These are phyloP conservation scores for Alopecurus myosuroides DNA, from an alignment of 176 grass and related monocot genomes.

Conservation along the genomic window DNA sequence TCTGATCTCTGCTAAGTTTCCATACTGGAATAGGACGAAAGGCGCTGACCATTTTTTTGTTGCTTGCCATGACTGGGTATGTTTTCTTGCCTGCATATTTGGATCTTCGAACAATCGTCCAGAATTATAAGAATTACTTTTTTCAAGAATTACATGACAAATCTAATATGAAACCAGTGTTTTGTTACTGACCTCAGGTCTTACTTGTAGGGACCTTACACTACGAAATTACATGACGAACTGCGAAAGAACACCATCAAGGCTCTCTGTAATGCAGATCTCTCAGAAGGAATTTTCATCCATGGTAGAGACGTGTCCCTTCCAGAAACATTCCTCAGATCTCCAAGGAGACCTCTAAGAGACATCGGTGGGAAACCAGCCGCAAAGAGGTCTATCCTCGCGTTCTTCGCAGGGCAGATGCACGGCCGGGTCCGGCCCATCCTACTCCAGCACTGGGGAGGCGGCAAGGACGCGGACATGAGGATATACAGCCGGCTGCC, in stretches of 20 bases:
- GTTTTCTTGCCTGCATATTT: slow-evolving; percentile 9
- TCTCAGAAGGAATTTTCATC: slow-evolving; percentile 73
- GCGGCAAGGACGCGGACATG: slow-evolving; percentile 57
- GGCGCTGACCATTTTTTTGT: slow-evolving; percentile 91
- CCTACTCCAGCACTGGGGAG: slow-evolving; percentile 66
- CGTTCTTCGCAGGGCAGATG: slow-evolving; percentile 93
- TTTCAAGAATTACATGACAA: too few species aligned
- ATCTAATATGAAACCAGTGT: background rate
- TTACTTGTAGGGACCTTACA: slow-evolving; percentile 57
- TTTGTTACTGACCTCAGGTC: background rate
- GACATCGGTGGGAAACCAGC: slow-evolving; percentile 56
- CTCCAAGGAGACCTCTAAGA: slow-evolving; percentile 66
- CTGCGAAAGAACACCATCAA: slow-evolving; percentile 78
- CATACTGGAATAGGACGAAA: slow-evolving; percentile 82
- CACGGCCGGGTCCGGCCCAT: slow-evolving; percentile 81
- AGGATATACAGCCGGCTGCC: slow-evolving; percentile 55
- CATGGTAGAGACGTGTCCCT: slow-evolving; percentile 83
- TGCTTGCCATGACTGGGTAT: slow-evolving; percentile 98
- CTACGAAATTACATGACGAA: slow-evolving; percentile 69
- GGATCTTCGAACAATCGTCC: background rate
- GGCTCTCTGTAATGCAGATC: slow-evolving; percentile 77
- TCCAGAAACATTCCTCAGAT: slow-evolving; percentile 73
- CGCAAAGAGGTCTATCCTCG: slow-evolving; percentile 59
- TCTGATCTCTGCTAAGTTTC: slow-evolving; percentile 70
- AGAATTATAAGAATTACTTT: background rate